Conservation (phyloP, 1,284 basidiomycete genomes). For the Ceratorhiza oryzae-sativae region DNA sequence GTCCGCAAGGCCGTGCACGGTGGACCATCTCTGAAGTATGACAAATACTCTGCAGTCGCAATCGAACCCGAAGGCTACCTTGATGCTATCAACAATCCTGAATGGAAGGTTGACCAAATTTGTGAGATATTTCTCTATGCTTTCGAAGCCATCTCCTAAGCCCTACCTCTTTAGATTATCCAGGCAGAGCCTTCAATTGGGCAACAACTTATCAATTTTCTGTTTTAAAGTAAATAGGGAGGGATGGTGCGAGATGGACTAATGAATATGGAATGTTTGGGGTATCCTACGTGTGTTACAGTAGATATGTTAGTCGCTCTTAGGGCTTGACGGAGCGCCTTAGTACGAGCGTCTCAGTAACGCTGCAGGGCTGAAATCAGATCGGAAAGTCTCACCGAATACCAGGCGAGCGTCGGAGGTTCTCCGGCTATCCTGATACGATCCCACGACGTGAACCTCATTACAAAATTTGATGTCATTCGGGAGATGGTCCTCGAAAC, state of each 20-base stretch:
- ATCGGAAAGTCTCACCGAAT: too few species aligned
- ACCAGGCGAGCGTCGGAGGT: too few species aligned
- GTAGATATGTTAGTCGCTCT: too few species aligned
- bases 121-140: constrained; percentile 49
- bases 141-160: constrained; percentile 24
- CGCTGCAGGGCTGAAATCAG: too few species aligned
- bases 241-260: not conserved
- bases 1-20: constrained; percentile 58
- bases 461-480: too few species aligned
- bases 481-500: too few species aligned
- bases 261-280: too few species aligned
- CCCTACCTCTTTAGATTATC: constrained; percentile 50
- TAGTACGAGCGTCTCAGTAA: too few species aligned
- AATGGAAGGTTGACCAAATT: constrained; percentile 57
- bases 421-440: too few species aligned
- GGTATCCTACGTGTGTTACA: too few species aligned
- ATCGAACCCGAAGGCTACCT: constrained; percentile 60
- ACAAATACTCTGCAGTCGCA: constrained; percentile 57
- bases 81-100: constrained; percentile 59
- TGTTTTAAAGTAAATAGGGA: not conserved
- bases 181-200: constrained; percentile 54
- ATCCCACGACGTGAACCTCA: too few species aligned
- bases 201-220: constrained; percentile 56
- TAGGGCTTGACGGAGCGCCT: too few species aligned
- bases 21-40: constrained; percentile 53